Evolutionary conservation across 2,329 filamentous ascomycete species (phyloP), one percentile per base, ranked within the genome.

Genomic region (Colletotrichum trifolii): DNA sequence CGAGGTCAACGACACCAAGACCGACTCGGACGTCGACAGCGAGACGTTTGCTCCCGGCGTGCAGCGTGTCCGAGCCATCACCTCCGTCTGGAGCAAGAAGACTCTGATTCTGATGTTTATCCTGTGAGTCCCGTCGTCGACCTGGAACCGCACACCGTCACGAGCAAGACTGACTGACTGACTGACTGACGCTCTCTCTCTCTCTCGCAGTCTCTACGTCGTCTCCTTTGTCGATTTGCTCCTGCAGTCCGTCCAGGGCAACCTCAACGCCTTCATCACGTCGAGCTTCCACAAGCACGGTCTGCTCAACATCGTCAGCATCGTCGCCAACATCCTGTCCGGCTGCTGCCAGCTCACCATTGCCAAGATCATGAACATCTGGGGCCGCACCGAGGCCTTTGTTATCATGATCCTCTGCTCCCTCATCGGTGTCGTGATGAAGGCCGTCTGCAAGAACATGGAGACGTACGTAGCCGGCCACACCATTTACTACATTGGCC

Each of bases 281-380:
- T 91, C 88, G 63, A 82, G 84, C 2, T 92, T 91, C 72, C 79
- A 79, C 40, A 81, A 83, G 54, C 89, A 91, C 73, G 89, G 88
- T 15, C 80, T 91, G 36, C 82, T 91, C 15, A 85, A 88, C 6
- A 89, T 88, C 0, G 85, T 90, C 54, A 78, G 85, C 49, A 87
- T 91, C 35, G 82, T 91, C n/a, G 85, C 89, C 60, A 74, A 73
- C 58, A 74, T 79, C 42, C 72, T 82, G 12, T 74, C 75, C 39
- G 79, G 77, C 50, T 75, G 78, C 38, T 74, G 75, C 57, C 74
- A 76, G 42, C 75, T 80, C 5, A 74, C 76, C n/a, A 76, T 83
- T 62, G 81, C 82, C 65, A 85, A 84, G 70, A 71, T 83, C 40
- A 79, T 82, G 49, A 81, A 85, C 66, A 78, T 84, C 40, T 82